phyloP scores from a whole-genome alignment of 2,329 filamentous ascomycete species.

The Ceratocystis lukuohia region DNA sequence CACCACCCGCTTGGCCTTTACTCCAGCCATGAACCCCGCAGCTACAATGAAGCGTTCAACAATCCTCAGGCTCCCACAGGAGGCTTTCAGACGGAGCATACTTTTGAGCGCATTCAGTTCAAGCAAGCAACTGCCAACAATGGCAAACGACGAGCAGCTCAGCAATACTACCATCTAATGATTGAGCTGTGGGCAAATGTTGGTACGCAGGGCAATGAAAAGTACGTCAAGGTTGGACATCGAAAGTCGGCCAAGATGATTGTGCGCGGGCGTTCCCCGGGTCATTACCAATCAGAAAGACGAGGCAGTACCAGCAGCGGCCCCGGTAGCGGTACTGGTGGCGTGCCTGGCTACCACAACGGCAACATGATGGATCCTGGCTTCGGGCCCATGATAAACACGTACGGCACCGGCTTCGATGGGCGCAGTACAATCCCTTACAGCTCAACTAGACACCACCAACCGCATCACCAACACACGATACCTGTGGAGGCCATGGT shows the following conservation, averaged over 20 bases:
- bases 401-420: conserved; percentile 31
- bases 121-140: conserved; percentile 91
- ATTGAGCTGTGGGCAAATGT: conserved; percentile 69
- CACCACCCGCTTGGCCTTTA: conserved; percentile 37
- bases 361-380: conserved; percentile 31
- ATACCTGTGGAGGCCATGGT: conserved; percentile 38
- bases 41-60: conserved; percentile 21
- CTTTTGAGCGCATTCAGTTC: conserved; percentile 85
- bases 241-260: conserved; percentile 70
- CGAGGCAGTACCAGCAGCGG: conserved; percentile 57
- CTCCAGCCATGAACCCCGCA: conserved; percentile 26
- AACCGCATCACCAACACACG: conserved; percentile 34
- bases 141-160: conserved; percentile 74
- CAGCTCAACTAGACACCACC: conserved; percentile 26
- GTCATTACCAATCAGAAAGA: conserved; percentile 62
- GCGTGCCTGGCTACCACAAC: conserved; percentile 37
- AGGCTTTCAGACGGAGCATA: conserved; percentile 38
- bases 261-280: conserved; percentile 70
- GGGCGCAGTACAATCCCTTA: conserved; percentile 31
- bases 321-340: conserved; percentile 49
- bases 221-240: conserved; percentile 58
- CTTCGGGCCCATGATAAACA: conserved; percentile 31
- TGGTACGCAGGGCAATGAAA: conserved; percentile 34
- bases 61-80: conserved; percentile 25
- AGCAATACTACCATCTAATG: conserved; percentile 86